A percentile compares a stretch with the other conserved stretches of the same genome.
Conservation (phyloP, 1,139 yeast species). For the Arxiozyma slooffiae region DNA sequence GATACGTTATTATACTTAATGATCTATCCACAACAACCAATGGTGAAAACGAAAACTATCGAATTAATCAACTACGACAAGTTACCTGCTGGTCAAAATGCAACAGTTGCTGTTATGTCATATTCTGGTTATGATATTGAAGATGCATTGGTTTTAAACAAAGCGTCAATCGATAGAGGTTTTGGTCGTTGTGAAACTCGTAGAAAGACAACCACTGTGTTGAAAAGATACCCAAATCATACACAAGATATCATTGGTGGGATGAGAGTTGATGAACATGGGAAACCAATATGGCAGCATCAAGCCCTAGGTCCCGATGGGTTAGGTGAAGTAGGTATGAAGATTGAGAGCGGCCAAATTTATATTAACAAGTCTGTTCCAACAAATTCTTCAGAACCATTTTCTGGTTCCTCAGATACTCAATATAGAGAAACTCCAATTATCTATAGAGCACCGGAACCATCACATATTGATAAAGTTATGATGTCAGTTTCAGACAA, state of each 20-base stretch:
- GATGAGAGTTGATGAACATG: constrained; percentile 74
- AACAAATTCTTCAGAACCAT: constrained; percentile 63
- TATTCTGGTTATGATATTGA: constrained; percentile 98
- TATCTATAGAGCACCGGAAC: constrained; percentile 87
- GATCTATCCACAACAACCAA: constrained; percentile 98
- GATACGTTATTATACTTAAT: constrained; percentile 86
- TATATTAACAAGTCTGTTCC: constrained; percentile 91
- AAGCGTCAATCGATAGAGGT: constrained; percentile 89
- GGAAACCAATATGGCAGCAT: constrained; percentile 79
- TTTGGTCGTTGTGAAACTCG: constrained; percentile 98
- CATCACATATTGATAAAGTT: constrained; percentile 90
- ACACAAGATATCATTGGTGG: constrained; percentile 87
- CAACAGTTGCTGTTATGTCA: constrained; percentile 98
- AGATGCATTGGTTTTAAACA: constrained; percentile 92
- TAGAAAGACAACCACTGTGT: constrained; percentile 77
- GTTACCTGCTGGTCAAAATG: constrained; percentile 97
- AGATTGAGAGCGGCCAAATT: constrained; percentile 85
- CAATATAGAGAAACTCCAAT: constrained; percentile 88
- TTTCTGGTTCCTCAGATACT: constrained; percentile 39
- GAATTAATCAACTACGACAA: constrained; percentile 93
- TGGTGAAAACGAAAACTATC: constrained; percentile 96
- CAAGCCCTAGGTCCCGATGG: constrained; percentile 89
- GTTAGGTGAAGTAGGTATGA: constrained; percentile 89
- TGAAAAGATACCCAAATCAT: constrained; percentile 88
- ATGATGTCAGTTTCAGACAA: constrained; percentile 95